These are phyloP conservation scores for Fusarium denticulatum DNA, from an alignment of 2,329 filamentous ascomycete species.

Conservation along the genomic window DNA sequence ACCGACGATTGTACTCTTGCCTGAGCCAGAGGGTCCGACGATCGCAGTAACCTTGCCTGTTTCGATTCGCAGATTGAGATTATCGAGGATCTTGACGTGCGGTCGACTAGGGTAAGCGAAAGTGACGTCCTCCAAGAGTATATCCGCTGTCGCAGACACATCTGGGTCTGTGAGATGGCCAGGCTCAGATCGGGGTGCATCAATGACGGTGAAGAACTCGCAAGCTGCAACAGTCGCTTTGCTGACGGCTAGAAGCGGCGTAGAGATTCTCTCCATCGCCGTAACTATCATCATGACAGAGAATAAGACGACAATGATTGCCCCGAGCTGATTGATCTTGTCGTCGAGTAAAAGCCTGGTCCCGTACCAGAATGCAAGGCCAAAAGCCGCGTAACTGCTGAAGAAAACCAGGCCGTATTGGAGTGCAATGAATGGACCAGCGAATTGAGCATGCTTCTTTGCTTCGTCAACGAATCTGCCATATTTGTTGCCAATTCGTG, in stretches of 20 bases:
- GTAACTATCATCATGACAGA: slow-evolving; percentile 4
- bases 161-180: background rate
- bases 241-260: background rate
- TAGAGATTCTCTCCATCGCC: background rate
- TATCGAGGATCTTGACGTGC: slow-evolving; percentile 70
- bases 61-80: slow-evolving; percentile 66
- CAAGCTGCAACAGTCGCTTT: background rate
- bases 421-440: slow-evolving; percentile 35
- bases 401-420: slow-evolving; percentile 41
- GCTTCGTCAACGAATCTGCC: slow-evolving; percentile 49
- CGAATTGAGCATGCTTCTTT: slow-evolving; percentile 42
- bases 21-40: slow-evolving; percentile 76
- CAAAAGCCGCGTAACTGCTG: background rate
- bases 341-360: background rate
- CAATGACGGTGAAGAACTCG: slow-evolving; percentile 10
- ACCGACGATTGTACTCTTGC: slow-evolving; percentile 78
- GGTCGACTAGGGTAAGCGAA: slow-evolving; percentile 78
- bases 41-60: slow-evolving; percentile 77
- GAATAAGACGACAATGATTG: background rate
- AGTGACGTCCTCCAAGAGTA: slow-evolving; percentile 66
- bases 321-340: slow-evolving; percentile 5
- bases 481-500: slow-evolving; percentile 50
- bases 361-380: slow-evolving; percentile 24
- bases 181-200: background rate
- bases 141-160: slow-evolving; percentile 42